Base-by-base conservation (phyloP, 176 grass and related monocot species). In the Zea luxurians region DNA sequence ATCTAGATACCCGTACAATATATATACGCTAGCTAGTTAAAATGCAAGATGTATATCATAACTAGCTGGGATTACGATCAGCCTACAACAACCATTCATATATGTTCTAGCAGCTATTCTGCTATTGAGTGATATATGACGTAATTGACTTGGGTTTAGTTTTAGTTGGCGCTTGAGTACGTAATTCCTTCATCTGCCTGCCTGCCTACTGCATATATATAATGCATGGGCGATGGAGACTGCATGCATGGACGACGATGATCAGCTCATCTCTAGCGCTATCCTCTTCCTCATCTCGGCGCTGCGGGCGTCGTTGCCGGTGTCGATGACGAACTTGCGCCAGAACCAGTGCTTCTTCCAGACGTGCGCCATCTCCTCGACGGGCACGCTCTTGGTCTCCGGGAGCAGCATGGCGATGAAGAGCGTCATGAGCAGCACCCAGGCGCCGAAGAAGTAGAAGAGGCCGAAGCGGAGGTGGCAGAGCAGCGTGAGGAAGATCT, bases 281-380 rank as follows among this genome's bases (percentile, higher is more conserved):
- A 84, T 88, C 86, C 48, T 88, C 82, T 84, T 88, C 86, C 86
- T 84, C 86, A 88, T 88, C 77, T 84, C 86, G 0, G 86, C 86
- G 55, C 76, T 78, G 37, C 86, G 76, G 0, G 62, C 74, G n/a
- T 88, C 77, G 10, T 80, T 71, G 81, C 63, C 4, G 64, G 13
- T 37, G 41, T 88, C 86, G 71, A 88, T 0, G 65, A 84, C 27
- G 65, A 65, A 80, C 76, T 80, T 88, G 27, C 86, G 38, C 86
- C 86, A 88, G 82, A 88, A 88, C 82, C 86, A 84, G 71, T 88
- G 86, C 82, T 76, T 88, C 82, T 72, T 80, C 71, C 71, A 88
- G 17, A 84, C 48, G 58, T 76, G 77, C 9, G 71, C 15, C 6
- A 84, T 72, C 13, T 88, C 86, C 64, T 84, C 86, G 35, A 88